Percentiles rank a stretch among this genome's conserved stretches.
Conservation (phyloP, 140 eudicot genomes). For the Stevia rebaudiana region DNA sequence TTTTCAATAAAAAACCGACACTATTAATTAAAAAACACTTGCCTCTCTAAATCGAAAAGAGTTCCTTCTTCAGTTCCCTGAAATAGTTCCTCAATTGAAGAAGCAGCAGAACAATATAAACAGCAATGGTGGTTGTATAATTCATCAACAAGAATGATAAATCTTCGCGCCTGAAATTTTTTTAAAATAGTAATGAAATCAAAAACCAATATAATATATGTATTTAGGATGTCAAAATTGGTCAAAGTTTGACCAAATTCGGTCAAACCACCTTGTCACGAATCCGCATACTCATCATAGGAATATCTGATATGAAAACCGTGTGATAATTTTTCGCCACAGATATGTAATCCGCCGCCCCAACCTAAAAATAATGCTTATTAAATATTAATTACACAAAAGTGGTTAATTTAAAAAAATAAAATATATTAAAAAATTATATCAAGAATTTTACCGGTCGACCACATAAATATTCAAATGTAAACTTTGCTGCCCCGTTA, state of each 20-base stretch:
- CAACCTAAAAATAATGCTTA: conserved; percentile 45
- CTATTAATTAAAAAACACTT: conserved; percentile 21
- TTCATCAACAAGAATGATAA: conserved; percentile 91
- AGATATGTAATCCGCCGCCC: conserved; percentile 97
- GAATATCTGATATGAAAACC: conserved; percentile 81
- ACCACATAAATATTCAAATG: conserved; percentile 82
- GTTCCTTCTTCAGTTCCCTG: conserved; percentile 97
- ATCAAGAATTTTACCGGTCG: conserved; percentile 59
- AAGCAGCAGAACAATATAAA: conserved; percentile 72
- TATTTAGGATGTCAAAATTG: not conserved
- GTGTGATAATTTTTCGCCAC: conserved; percentile 79
- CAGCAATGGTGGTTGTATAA: conserved; percentile 89
- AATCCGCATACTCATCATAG: conserved; percentile 93
- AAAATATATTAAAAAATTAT: not conserved
- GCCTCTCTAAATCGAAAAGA: conserved; percentile 89
- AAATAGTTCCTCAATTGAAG: conserved; percentile 80
- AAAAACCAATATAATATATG: not conserved
- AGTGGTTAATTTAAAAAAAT: not conserved
- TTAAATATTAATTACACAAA: conserved; percentile 19
- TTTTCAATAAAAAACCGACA: not conserved
- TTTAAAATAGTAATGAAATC: conserved; percentile 13
- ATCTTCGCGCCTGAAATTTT: conserved; percentile 79
- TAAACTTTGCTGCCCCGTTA: conserved; percentile 79
- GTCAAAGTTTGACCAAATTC: not conserved
- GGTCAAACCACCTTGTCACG: conserved; percentile 76